Evolutionary conservation across 495 filamentous ascomycete genomes (phyloP), one percentile per base, ranked within the genome.

Genomic region (Hypoxylon trugodes): DNA sequence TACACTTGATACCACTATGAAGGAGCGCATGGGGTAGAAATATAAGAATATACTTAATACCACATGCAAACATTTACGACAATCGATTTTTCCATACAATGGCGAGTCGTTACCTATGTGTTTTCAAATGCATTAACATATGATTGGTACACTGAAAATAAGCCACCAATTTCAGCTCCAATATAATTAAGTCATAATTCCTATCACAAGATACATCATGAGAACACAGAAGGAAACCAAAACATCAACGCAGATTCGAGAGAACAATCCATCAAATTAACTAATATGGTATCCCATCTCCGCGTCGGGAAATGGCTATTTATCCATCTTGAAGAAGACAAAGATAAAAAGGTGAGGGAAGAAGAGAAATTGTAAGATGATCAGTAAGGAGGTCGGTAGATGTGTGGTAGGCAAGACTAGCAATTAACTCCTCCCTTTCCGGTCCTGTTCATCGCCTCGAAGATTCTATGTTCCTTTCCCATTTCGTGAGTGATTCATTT

Each of bases 401-500:
- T 33, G 26, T 21, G 35, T 45, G 16, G 13, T 25, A 25, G 42
- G 7, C 33, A 41, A 24, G 38, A 63, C 36, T 51, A 66, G 43
- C 10, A 55, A 56, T 60, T 60, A 61, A 61, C 45, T 49, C 56
- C 56, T 9, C 15, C 41, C 19, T 40, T 30, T 24, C 38, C 7
- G 25, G 12, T 24, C 28, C 36, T n/a, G 10, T 47, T 25, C 52
- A 40, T 57, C 38, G n/a, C 51, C 56, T 61, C 19, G 6, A 36
- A 52, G 16, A 42, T 52, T 55, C 28, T 49, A 47, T 45, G 46
- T 9, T 49, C 52, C 32, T 57, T 56, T 57, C 38, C 45, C 30
- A 40, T 48, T 46, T 66, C 57, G 15, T 61, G 19, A 61, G 9
- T 52, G 21, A 48, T 61, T 61, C 60, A 24, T 57, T 51, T 18